Base-by-base conservation (phyloP, 2,329 filamentous ascomycete species). In the Canariomyces notabilis region DNA sequence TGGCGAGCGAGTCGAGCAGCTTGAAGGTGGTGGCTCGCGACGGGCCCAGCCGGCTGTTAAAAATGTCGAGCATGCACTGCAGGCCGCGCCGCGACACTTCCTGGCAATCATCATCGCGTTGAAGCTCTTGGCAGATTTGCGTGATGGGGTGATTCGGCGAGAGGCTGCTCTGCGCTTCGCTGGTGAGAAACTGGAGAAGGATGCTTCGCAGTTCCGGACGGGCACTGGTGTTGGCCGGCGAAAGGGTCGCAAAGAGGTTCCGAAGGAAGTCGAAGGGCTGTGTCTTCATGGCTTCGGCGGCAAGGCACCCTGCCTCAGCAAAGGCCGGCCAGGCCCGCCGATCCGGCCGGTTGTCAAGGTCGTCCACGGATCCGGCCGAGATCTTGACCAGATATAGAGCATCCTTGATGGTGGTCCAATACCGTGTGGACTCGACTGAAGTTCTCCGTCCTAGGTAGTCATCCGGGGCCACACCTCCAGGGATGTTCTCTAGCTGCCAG, bases 191-290 rank as follows among this genome's bases (percentile, higher is more conserved):
- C 37, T 48, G 50, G 16, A 57, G 51, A 8, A 57, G 35, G 21
- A 59, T 57, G 23, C 32, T 26, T n/a, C 57, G 53, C 14, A 59
- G 49, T 43, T 57, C 55, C 1, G 57, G 57, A 2, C 52, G 53
- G n/a, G 52, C 55, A 29, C 54, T 54, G 38, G 52, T 51, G 42
- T 59, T 59, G 36, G 50, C 49, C 6, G 55, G 57, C 2, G 57
- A 57, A n/a, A 59, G 57, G 3, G 52, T 56, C 6, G 57, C 45
- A 20, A 59, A 55, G 12, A 57, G 50, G 38, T 59, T 56, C 15
- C 56, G 52, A n/a, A 59, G 33, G 34, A 59, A 59, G 34, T 59
- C 57, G 35, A 59, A 59, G 1, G 57, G 57, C 7, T 59, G 57
- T 6, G 44, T 45, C 2, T 37, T 53, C 57, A 59, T 59, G 46